phyloP scores from a whole-genome alignment of 495 filamentous ascomycete genomes.

The Aspergillus asperescens region DNA sequence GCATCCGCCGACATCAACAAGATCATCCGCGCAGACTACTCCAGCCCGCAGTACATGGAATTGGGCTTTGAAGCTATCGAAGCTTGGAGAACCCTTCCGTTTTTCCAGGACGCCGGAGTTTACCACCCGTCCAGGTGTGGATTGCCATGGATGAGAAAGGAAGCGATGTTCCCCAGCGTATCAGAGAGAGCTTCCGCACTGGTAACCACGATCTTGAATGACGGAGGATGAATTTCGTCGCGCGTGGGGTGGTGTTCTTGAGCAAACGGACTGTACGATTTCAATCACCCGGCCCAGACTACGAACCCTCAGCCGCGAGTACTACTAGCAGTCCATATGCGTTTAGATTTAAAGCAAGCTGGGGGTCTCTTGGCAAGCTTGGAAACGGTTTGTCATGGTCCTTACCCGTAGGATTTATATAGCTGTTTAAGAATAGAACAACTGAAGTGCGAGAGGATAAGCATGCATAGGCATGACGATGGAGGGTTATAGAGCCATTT shows the following conservation, averaged over 20 bases:
- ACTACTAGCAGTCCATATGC: too few species aligned
- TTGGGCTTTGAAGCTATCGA: conserved; percentile 31
- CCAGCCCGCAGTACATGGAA: conserved; percentile 27
- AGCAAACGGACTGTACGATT: conserved; percentile 30
- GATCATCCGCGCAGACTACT: conserved; percentile 35
- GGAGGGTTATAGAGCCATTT: too few species aligned
- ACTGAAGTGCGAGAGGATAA: too few species aligned
- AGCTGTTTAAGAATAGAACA: too few species aligned
- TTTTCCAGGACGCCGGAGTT: conserved; percentile 21
- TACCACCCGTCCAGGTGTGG: conserved; percentile 36
- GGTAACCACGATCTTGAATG: conserved; percentile 21
- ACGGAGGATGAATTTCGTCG: conserved; percentile 25
- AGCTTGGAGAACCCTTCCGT: conserved; percentile 22
- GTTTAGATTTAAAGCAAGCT: too few species aligned
- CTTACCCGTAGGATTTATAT: too few species aligned
- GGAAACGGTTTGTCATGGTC: too few species aligned
- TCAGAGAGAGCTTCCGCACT: conserved; percentile 30
- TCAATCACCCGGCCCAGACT: conserved; percentile 35
- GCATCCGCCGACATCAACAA: conserved; percentile 34
- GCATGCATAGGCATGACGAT: too few species aligned
- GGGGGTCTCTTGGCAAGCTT: too few species aligned
- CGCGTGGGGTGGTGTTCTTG: conserved; percentile 29
- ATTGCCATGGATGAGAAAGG: conserved; percentile 29
- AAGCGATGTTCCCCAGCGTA: conserved; percentile 17
- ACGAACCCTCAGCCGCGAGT: too few species aligned